A percentile compares a stretch with the other conserved stretches of the same genome.
Conservation (phyloP, 805 yeast genomes). For the Candida gorgasii region DNA sequence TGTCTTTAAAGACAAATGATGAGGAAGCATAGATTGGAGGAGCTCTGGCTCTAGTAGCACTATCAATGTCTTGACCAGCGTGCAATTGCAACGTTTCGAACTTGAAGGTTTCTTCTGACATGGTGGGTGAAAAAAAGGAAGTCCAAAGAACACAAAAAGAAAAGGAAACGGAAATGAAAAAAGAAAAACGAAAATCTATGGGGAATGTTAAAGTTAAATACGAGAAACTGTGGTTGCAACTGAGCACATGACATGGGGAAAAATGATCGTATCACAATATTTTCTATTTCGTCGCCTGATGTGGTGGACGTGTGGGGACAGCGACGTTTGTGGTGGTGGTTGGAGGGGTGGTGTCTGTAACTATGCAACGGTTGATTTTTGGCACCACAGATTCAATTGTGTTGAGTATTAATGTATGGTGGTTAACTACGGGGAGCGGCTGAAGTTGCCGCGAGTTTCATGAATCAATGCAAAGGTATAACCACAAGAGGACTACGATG, state of each 20-base stretch:
- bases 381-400: neutral
- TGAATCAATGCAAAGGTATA: conserved; percentile 40
- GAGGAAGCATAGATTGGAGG: conserved; percentile 92
- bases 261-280: no score
- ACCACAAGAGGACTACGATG: conserved; percentile 45
- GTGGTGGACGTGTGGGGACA: no score
- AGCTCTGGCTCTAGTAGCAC: conserved; percentile 74
- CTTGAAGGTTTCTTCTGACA: conserved; percentile 7
- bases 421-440: no score
- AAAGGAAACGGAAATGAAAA: no score
- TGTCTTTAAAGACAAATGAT: conserved; percentile 83
- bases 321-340: neutral
- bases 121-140: no score
- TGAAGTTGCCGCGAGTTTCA: neutral
- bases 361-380: no score
- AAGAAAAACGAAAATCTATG: no score
- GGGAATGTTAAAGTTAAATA: neutral
- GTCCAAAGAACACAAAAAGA: no score
- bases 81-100: conserved; percentile 92
- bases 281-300: no score
- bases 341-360: no score
- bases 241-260: conserved; percentile 2
- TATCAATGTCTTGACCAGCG: conserved; percentile 84
- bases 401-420: no score
- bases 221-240: conserved; percentile 7